Percentiles rank a stretch among this genome's conserved stretches.
Evolutionary conservation across 805 yeast species (phyloP).

Genomic region (Blastobotrys muscicola): DNA sequence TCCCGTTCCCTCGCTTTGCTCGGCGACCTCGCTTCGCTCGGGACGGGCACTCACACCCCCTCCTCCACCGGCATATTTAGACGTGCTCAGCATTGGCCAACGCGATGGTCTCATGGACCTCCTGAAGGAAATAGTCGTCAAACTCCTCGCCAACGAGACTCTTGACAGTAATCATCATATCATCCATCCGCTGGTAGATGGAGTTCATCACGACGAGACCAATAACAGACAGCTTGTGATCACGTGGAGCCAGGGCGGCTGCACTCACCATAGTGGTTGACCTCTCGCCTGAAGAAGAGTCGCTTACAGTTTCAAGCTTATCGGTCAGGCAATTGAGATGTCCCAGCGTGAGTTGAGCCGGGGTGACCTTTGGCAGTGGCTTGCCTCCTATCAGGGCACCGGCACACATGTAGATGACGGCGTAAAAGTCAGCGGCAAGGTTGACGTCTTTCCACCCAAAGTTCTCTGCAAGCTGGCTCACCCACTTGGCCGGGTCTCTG

Average conservation of each 20-base stretch:
- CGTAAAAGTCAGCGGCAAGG: conserved; percentile 22
- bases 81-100: no score
- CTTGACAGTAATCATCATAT: conserved; percentile 22
- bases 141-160: conserved; percentile 29
- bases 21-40: no score
- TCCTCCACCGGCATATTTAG: no score
- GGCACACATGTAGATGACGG: conserved; percentile 25
- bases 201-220: conserved; percentile 21
- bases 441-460: conserved; percentile 26
- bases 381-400: conserved; percentile 21
- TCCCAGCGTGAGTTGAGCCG: conserved; percentile 19
- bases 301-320: background rate
- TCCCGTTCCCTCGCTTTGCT: no score
- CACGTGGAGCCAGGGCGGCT: conserved; percentile 7
- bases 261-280: background rate
- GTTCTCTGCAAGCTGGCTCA: conserved; percentile 15
- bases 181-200: conserved; percentile 27
- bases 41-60: no score
- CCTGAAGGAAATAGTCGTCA: conserved; percentile 10
- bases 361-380: conserved; percentile 26
- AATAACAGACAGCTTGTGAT: conserved; percentile 18
- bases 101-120: no score
- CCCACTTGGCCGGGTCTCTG: conserved; percentile 14
- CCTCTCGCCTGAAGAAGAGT: conserved; percentile 1
- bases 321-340: conserved; percentile 7